These are phyloP conservation scores for Aspergillus calidoustus DNA, from an alignment of 2,329 filamentous ascomycete species.

Conservation along the genomic window DNA sequence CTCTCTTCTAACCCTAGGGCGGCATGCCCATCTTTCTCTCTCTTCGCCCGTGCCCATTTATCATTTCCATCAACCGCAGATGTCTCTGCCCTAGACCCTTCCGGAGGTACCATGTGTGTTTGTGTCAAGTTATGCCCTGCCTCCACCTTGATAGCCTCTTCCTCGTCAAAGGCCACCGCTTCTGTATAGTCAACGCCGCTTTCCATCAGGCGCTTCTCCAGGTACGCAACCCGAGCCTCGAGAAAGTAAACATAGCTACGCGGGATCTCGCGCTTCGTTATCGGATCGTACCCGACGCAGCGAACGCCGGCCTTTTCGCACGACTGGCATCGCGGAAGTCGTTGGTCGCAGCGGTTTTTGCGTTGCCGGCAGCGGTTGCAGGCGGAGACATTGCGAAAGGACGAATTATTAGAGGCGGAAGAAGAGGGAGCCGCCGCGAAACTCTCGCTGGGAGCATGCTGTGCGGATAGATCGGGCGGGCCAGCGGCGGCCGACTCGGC, in stretches of 20 bases:
- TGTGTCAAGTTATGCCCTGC: conserved; percentile 32
- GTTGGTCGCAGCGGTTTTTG: conserved; percentile 95
- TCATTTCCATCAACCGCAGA: conserved; percentile 23
- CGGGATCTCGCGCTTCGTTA: conserved; percentile 94
- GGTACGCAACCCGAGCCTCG: conserved; percentile 80
- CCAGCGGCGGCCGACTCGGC: conserved; percentile 32
- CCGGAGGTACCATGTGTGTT: conserved; percentile 21
- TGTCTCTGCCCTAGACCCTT: conserved; percentile 21
- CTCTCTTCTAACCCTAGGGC: conserved; percentile 26
- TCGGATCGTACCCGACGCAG: conserved; percentile 94
- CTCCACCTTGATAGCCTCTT: conserved; percentile 39
- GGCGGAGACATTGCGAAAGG: conserved; percentile 86
- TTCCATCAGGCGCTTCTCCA: conserved; percentile 74
- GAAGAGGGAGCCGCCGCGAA: conserved; percentile 25
- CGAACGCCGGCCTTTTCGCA: conserved; percentile 91
- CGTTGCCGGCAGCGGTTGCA: conserved; percentile 90
- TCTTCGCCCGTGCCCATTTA: conserved; percentile 25
- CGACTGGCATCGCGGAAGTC: conserved; percentile 84
- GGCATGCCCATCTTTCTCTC: conserved; percentile 26
- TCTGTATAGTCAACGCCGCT: conserved; percentile 74
- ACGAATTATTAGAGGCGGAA: conserved; percentile 39
- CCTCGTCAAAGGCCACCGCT: conserved; percentile 68
- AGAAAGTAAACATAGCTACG: conserved; percentile 93
- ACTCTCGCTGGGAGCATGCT: conserved; percentile 25
- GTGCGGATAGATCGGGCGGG: conserved; percentile 24